A percentile compares a stretch with the other conserved stretches of the same genome.
phyloP scores from a whole-genome alignment of 2,329 filamentous ascomycete species.

The Laburnicola sp. region DNA sequence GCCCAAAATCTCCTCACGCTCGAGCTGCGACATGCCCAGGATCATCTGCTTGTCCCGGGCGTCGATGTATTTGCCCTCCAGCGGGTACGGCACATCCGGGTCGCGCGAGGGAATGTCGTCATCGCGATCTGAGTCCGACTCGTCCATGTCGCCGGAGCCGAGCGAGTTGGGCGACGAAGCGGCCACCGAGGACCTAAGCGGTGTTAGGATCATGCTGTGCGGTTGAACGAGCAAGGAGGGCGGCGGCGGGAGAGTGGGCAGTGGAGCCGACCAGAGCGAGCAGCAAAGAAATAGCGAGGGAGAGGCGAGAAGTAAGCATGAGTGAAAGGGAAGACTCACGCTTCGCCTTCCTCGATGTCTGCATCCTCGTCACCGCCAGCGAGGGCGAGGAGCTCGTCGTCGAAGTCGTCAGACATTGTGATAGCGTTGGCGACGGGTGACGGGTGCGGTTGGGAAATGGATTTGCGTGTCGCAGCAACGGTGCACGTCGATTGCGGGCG shows the following conservation, averaged over 20 bases:
- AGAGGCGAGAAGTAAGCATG: slow-evolving; percentile 3
- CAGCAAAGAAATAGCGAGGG: slow-evolving; percentile 4
- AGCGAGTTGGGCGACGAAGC: slow-evolving; percentile 69
- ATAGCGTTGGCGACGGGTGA: background rate
- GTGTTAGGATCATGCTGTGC: slow-evolving; percentile 33
- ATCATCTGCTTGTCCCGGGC: slow-evolving; percentile 63
- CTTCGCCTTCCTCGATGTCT: slow-evolving; percentile 74
- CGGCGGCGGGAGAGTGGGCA: slow-evolving; percentile 11
- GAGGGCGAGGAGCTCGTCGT: slow-evolving; percentile 90
- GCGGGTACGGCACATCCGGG: slow-evolving; percentile 71
- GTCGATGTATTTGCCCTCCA: slow-evolving; percentile 78
- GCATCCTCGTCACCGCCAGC: slow-evolving; percentile 71
- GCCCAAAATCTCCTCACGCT: slow-evolving; percentile 86
- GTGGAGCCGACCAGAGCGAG: background rate
- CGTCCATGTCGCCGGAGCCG: slow-evolving; percentile 87
- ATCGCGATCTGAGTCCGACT: slow-evolving; percentile 60
- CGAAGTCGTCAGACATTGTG: slow-evolving; percentile 73
- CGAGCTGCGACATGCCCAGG: slow-evolving; percentile 83
- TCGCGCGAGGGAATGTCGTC: slow-evolving; percentile 54
- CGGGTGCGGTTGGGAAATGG: background rate
- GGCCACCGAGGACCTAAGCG: slow-evolving; percentile 66
- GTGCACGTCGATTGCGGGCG: background rate
- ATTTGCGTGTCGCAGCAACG: background rate
- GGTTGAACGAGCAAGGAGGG: slow-evolving; percentile 13
- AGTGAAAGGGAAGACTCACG: slow-evolving; percentile 61